These are phyloP conservation scores for Nicotiana otophora DNA, from an alignment of 257 asterid species.

Conservation along the genomic window DNA sequence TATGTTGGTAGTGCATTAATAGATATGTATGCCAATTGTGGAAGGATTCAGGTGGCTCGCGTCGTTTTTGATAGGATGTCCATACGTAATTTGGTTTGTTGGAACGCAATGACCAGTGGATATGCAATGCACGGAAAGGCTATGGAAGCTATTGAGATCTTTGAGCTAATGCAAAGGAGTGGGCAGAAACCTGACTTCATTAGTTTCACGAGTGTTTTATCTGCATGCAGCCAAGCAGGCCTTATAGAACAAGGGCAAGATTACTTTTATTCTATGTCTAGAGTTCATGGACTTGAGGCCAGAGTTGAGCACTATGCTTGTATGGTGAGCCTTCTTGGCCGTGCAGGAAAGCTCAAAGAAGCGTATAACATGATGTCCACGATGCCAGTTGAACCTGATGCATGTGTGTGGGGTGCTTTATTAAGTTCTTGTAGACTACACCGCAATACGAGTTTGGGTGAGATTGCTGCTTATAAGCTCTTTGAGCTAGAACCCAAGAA, in stretches of 20 bases:
- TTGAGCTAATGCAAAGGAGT: slow-evolving; percentile 46
- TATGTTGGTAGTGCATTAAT: slow-evolving; percentile 76
- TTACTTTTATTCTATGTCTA: slow-evolving; percentile 58
- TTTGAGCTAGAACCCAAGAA: slow-evolving; percentile 72
- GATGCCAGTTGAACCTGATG: slow-evolving; percentile 82
- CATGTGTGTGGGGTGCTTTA: slow-evolving; percentile 93
- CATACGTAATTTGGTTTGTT: slow-evolving; percentile 61
- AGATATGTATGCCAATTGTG: slow-evolving; percentile 93
- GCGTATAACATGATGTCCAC: slow-evolving; percentile 56
- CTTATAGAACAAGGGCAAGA: slow-evolving; percentile 54
- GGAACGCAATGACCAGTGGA: slow-evolving; percentile 84
- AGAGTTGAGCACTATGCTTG: slow-evolving; percentile 84
- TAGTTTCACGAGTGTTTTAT: slow-evolving; percentile 76
- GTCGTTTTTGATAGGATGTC: slow-evolving; percentile 55
- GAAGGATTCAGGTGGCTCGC: slow-evolving; percentile 57
- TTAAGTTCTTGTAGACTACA: slow-evolving; percentile 80
- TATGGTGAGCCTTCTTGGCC: slow-evolving; percentile 79
- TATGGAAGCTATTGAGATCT: slow-evolving; percentile 51
- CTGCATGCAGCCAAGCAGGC: slow-evolving; percentile 81
- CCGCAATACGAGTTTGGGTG: slow-evolving; percentile 55
- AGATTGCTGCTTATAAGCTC: slow-evolving; percentile 67
- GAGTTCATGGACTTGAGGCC: slow-evolving; percentile 54
- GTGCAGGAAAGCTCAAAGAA: slow-evolving; percentile 81
- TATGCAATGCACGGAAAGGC: slow-evolving; percentile 85
- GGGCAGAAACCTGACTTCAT: slow-evolving; percentile 68